Evolutionary conservation across 163 green algal genomes (phyloP).

Genomic region (Chloroidium sp.): DNA sequence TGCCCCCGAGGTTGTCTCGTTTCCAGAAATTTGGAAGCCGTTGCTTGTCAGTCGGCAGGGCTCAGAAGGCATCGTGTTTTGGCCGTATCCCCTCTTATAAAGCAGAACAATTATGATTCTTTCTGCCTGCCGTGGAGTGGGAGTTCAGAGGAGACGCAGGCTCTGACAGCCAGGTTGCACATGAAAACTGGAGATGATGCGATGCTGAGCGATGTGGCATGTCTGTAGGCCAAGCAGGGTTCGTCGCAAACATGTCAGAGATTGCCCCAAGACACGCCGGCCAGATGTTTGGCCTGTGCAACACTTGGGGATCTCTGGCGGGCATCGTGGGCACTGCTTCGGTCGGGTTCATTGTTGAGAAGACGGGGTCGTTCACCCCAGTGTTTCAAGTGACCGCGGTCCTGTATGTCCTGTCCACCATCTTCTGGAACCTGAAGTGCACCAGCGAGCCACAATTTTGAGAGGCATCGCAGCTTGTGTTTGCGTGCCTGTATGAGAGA

Average conservation of each 20-base stretch:
- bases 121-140: not conserved
- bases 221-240: constrained; percentile 52
- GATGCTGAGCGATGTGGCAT: not conserved
- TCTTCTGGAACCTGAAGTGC: constrained; percentile 56
- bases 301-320: constrained; percentile 74
- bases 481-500: too few species aligned
- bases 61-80: too few species aligned
- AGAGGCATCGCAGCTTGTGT: too few species aligned
- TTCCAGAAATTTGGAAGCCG: too few species aligned
- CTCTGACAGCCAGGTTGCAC: too few species aligned
- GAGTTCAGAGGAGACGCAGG: not conserved
- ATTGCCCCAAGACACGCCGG: constrained; percentile 69
- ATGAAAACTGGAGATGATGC: not conserved
- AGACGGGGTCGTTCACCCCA: constrained; percentile 55
- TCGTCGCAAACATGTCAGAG: constrained; percentile 90
- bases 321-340: constrained; percentile 68
- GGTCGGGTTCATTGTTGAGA: constrained; percentile 71
- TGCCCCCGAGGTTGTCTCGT: too few species aligned
- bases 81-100: too few species aligned
- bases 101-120: too few species aligned
- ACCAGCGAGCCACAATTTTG: constrained; percentile 40
- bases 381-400: constrained; percentile 72
- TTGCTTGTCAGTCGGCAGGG: too few species aligned
- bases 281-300: constrained; percentile 83
- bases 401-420: constrained; percentile 62